Evolutionary conservation across 495 filamentous ascomycete genomes (phyloP), one percentile per base, ranked within the genome.

Genomic region (Penicillium arizonense): DNA sequence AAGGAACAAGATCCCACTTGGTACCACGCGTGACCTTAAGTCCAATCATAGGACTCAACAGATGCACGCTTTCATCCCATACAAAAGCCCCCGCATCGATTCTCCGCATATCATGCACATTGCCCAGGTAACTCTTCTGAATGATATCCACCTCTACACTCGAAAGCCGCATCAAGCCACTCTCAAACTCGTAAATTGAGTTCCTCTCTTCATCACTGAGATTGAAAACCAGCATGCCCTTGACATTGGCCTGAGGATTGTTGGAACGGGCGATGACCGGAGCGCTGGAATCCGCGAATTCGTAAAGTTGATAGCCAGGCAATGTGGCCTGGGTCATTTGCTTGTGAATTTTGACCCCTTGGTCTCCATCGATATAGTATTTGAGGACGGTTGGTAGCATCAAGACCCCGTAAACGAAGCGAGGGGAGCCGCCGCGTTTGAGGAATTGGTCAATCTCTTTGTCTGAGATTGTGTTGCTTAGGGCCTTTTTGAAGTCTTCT

Each of bases 351-450:
- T 47, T 10, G 28, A 18, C 23, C 20, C 28, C 5, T 44, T 64
- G 63, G 13, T 51, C 50, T 6, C 50, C 18, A 33, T 54, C 53
- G 44, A 62, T 47, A 34, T 53, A 48, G 32, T 64, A 62, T 35
- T 65, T 67, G 12, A 70, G 50, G 8, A 61, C 59, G 7, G 64
- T 65, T 4, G 67, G 67, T 13, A 70, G 60, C 64, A 65, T 68
- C 5, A 65, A 39, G 0, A 45, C 47, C 8, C 60, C 67, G 37
- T 64, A 66, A 34, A 68, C 53, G 52, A 68, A 68, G 14, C 59
- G 51, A 11, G 62, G 59, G 5, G 55, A 43, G 30, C 54, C 53
- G 37, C 50, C 50, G 13, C 56, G 55, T 47, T 51, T 30, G 12
- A 64, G 50, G 30, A 62, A 55, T 1, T 30, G 5, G 2, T 36